phyloP scores from a whole-genome alignment of 495 filamentous ascomycete genomes.

The Chaetomium fimeti region DNA sequence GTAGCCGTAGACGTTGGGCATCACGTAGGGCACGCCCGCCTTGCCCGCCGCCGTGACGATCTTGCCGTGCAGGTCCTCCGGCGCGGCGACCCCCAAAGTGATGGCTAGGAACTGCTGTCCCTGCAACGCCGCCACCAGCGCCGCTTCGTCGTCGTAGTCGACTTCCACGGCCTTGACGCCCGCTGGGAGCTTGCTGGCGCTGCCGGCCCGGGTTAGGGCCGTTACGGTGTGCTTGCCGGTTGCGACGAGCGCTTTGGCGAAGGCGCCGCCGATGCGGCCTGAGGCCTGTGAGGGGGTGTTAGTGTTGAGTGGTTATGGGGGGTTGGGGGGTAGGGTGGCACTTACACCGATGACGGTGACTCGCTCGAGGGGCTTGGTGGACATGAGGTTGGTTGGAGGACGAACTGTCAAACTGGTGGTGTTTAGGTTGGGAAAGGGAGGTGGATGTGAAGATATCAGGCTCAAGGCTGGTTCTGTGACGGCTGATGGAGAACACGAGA shows the following conservation, averaged over 20 bases:
- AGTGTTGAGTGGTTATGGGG: background rate
- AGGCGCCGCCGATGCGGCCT: slow-evolving; percentile 56
- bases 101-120: slow-evolving; percentile 61
- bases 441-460: background rate
- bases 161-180: slow-evolving; percentile 37
- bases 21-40: slow-evolving; percentile 59
- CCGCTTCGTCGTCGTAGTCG: slow-evolving; percentile 42
- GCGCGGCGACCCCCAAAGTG: slow-evolving; percentile 41
- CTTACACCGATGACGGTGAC: slow-evolving; percentile 51
- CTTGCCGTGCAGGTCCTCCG: slow-evolving; percentile 39
- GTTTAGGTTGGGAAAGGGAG: background rate
- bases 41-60: slow-evolving; percentile 59
- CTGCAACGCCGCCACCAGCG: slow-evolving; percentile 44
- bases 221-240: slow-evolving; percentile 56
- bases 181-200: slow-evolving; percentile 37
- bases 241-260: slow-evolving; percentile 51
- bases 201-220: slow-evolving; percentile 51
- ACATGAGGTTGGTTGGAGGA: background rate
- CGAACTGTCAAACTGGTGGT: background rate
- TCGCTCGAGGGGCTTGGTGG: slow-evolving; percentile 32
- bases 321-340: background rate
- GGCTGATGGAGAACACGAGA: background rate
- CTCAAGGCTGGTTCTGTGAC: background rate
- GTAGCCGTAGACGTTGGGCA: slow-evolving; percentile 59
- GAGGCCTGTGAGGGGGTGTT: slow-evolving; percentile 31